Base-by-base conservation (phyloP, 371 early-diverging fungal species). In the Lichtheimia corymbifera region DNA sequence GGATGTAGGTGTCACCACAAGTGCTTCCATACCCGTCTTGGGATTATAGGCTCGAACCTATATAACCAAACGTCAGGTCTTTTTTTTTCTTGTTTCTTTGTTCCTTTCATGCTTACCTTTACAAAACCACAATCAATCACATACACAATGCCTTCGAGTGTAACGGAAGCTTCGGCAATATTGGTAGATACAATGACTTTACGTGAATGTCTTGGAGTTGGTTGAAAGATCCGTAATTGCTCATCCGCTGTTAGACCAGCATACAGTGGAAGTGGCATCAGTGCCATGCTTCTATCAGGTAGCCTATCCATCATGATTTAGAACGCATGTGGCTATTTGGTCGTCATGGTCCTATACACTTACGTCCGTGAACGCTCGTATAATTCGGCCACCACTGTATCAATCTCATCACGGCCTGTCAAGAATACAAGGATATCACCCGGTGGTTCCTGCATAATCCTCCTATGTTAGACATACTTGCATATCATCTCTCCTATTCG, bases 391-490 rank as follows among this genome's bases (percentile, higher is more conserved):
- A 89, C 85, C 0, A 85, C 83, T 5, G 59, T 74, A 52, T 95
- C 91, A 43, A 96, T 89, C 61, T 96, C 93, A 27, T 94, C 93
- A 25, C 86, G 74, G 3, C 95, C 94, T 0, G 94, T 92, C 62
- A 96, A 62, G 70, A 96, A 94, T 0, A 94, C 83, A 7, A 95
- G 72, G 57, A 97, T 91, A 65, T 93, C 94, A 7, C 93, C 93
- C 7, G 73, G 61, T 30, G 75, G 75, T 66, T 88, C 87, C 75
- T 79, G 63, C 25, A 27, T 9, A 5, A 47, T 45, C 15, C 45
- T n/a, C 45, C 4, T 15, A 45, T 47, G 9, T 35, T 11, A 35
- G 35, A 28, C 11, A 35, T 35, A 35, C 35, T 35, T 9, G 35
- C 11, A 9, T 35, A 35, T 35, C 6, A 35, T 9, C 35, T 2